Evolutionary conservation across 148 eudicot species (phyloP), one percentile per base, ranked within the genome.

Genomic region (Salicornia ramosissima): DNA sequence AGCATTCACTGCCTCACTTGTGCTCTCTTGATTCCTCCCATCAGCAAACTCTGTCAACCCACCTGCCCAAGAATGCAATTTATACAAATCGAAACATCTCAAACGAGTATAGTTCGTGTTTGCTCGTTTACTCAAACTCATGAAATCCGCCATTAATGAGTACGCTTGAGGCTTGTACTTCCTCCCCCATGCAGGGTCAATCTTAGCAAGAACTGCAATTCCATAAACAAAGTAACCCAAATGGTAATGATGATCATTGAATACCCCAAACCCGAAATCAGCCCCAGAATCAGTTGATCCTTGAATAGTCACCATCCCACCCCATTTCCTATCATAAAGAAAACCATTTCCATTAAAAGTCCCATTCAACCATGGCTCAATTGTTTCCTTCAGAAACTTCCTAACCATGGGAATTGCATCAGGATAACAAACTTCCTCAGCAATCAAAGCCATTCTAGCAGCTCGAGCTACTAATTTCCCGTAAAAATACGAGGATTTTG

Each of bases 241-340:
- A 74, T 94, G 96, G 46, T 77, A 94, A 80, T 94, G 93, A 69
- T 94, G 98, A 81, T 94, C 96, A 65, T 94, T 94, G 11, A 77
- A 94, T 9, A 94, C 15, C 16, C 98, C 98, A 81, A 94, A 94
- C 42, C 98, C 98, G 31, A 94, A 90, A 87, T 94, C 98, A 58
- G 92, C 90, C 36, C 86, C 84, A 0, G 91, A 76, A 77, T 90
- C 96, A 10, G 29, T 16, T 24, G 89, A 75, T 33, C 92, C 96
- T 82, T 87, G 92, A 66, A 85, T 84, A 18, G 90, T 90, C 68
- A 94, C 80, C 40, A 90, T 70, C 24, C 98, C 98, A 65, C 98
- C 98, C 98, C 98, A 94, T 73, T 77, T 84, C 30, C 72, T 11
- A 80, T 94, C 98, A 73, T 94, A 87, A 24, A 94, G 40, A 42